phyloP scores from a whole-genome alignment of 768 basidiomycete species.

The Panaeolus cyanescens region DNA sequence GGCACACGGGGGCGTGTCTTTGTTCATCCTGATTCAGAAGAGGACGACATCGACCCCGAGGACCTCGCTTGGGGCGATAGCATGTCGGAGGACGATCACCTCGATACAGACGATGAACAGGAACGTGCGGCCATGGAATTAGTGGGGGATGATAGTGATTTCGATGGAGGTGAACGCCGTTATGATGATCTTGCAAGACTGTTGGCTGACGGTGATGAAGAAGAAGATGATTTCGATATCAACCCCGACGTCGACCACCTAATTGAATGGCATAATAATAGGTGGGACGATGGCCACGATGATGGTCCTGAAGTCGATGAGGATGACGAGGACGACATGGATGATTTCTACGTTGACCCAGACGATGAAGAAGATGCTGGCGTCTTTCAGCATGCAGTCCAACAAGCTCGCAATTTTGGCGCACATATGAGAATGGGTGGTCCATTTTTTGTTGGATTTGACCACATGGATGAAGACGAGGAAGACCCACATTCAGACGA shows the following conservation, averaged over 20 bases:
- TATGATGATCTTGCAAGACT: slow-evolving; percentile 1
- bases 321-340: slow-evolving; percentile 2
- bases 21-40: background rate
- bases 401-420: background rate
- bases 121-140: background rate
- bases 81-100: background rate
- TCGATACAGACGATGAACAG: background rate
- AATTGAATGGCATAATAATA: background rate
- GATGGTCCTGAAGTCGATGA: background rate
- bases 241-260: background rate
- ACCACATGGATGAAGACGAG: background rate
- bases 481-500: background rate
- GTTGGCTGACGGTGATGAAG: slow-evolving; percentile 3
- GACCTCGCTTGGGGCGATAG: background rate
- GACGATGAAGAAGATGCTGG: background rate
- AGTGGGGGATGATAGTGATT: slow-evolving; percentile 35
- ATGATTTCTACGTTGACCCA: background rate
- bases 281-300: background rate
- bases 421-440: background rate
- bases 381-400: background rate
- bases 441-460: background rate
- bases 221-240: slow-evolving; percentile 4
- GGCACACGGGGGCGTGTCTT: slow-evolving; percentile 16
- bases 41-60: background rate
- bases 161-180: slow-evolving; percentile 23